These are phyloP conservation scores for Colletotrichum tofieldiae DNA, from an alignment of 2,329 filamentous ascomycete species.

Conservation along the genomic window DNA sequence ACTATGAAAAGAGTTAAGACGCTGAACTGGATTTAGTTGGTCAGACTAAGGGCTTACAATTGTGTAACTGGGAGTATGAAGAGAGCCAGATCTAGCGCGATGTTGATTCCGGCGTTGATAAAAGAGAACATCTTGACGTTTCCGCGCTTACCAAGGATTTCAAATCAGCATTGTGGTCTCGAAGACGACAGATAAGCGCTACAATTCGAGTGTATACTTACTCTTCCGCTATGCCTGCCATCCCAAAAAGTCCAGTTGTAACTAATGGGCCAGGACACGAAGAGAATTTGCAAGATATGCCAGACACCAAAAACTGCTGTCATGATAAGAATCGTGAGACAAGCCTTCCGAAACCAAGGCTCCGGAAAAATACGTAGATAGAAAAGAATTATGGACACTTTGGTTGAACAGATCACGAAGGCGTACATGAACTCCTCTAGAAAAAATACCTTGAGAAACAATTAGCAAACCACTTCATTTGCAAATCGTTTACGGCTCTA, in stretches of 20 bases:
- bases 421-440: not conserved
- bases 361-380: not conserved
- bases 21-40: rapidly evolving
- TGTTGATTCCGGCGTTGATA: not conserved
- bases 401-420: not conserved
- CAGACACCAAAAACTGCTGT: not conserved
- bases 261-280: not conserved
- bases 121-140: not conserved
- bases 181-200: not conserved
- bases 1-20: not conserved
- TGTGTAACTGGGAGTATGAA: not conserved
- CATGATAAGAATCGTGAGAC: not conserved
- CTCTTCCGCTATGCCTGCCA: not conserved
- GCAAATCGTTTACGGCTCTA: too few relatives aligned
- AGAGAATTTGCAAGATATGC: not conserved
- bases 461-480: not conserved
- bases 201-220: not conserved
- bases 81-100: not conserved
- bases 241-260: slow-evolving; percentile 11
- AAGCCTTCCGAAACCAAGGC: not conserved
- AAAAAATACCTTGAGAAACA: not conserved
- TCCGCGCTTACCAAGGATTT: not conserved
- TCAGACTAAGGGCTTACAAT: not conserved
- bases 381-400: not conserved
- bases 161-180: not conserved